Percentiles rank a stretch among this genome's conserved stretches.
Evolutionary conservation across 78 protist species (phyloP).

Genomic region (Salpingoeca rosetta): DNA sequence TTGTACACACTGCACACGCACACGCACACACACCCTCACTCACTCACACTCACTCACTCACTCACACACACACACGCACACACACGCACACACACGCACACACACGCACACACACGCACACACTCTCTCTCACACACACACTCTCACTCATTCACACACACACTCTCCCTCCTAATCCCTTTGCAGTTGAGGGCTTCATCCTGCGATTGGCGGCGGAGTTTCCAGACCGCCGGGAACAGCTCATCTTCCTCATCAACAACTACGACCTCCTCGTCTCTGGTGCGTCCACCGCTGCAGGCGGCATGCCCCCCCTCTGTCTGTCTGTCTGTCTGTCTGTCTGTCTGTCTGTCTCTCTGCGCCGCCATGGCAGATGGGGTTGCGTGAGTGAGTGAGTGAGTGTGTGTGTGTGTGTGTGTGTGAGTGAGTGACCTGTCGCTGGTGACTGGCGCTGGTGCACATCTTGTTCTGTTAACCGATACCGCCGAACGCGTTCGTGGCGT

Average conservation of each 20-base stretch:
- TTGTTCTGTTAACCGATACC: background rate
- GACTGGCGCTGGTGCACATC: background rate
- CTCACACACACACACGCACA: too few species aligned
- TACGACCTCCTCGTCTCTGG: slow-evolving; percentile 3
- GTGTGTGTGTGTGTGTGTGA: background rate
- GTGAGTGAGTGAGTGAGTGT: too few species aligned
- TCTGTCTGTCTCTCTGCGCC: background rate
- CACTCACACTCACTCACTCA: too few species aligned
- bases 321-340: background rate
- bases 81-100: too few species aligned
- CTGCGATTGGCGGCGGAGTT: background rate
- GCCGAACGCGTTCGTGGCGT: too few species aligned
- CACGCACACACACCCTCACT: too few species aligned
- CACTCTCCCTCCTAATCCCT: too few species aligned
- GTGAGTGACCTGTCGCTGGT: background rate
- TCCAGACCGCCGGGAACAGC: background rate
- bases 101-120: too few species aligned
- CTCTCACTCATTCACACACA: too few species aligned
- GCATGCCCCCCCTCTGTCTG: background rate
- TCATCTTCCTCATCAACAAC: slow-evolving; percentile 24
- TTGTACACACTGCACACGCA: too few species aligned
- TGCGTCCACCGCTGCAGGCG: background rate
- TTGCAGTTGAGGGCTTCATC: background rate
- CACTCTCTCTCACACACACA: too few species aligned
- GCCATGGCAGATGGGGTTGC: background rate